phyloP scores from a whole-genome alignment of 345 rosid genomes.

The Erodium maritimum region DNA sequence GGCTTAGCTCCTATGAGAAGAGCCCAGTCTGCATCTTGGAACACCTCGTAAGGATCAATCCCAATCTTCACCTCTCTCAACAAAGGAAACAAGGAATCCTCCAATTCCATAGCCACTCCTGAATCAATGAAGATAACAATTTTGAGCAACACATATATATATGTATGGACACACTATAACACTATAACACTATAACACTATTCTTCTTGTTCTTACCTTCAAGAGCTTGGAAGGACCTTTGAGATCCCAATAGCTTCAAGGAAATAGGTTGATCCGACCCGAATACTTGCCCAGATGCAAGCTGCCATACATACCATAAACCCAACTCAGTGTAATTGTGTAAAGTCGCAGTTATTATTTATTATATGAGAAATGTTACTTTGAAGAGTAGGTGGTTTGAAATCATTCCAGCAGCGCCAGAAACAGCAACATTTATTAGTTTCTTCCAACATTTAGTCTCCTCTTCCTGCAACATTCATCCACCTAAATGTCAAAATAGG shows the following conservation, averaged over 20 bases:
- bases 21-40: constrained; percentile 96
- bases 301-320: constrained; percentile 39
- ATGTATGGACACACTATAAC: no score
- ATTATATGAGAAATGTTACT: constrained; percentile 22
- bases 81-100: constrained; percentile 90
- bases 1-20: constrained; percentile 96
- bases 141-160: constrained; percentile 3
- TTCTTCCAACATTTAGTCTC: constrained; percentile 92
- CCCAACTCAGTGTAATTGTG: constrained; percentile 4
- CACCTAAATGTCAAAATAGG: no score
- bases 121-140: constrained; percentile 8
- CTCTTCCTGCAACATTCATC: constrained; percentile 67
- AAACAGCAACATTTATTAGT: constrained; percentile 59
- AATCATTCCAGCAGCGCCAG: constrained; percentile 98
- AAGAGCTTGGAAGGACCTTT: constrained; percentile 84
- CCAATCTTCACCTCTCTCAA: constrained; percentile 89
- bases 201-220: constrained; percentile 86
- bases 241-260: constrained; percentile 83
- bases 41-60: constrained; percentile 67
- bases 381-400: constrained; percentile 93
- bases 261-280: constrained; percentile 89
- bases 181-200: no score
- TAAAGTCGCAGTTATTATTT: no score
- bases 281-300: constrained; percentile 89
- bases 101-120: constrained; percentile 99